Percentiles rank a stretch among this genome's conserved stretches.
Evolutionary conservation across 768 basidiomycete genomes (phyloP).

Genomic region (Leccinellum albellum): DNA sequence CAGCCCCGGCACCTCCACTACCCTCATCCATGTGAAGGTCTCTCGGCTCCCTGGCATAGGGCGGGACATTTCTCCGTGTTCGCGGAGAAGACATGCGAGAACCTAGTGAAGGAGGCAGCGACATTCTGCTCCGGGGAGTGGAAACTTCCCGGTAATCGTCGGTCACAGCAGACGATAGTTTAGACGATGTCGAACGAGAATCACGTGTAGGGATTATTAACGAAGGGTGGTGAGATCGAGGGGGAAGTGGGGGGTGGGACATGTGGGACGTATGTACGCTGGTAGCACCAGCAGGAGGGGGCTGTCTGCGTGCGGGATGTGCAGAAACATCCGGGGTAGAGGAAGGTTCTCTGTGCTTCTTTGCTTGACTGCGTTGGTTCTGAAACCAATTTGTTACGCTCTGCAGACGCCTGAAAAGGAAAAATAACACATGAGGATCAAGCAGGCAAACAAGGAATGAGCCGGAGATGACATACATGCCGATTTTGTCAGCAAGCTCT

Average conservation of each 20-base stretch:
- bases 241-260: constrained; percentile 17
- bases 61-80: constrained; percentile 23
- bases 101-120: constrained; percentile 27
- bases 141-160: constrained; percentile 20
- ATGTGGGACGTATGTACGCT: constrained; percentile 6
- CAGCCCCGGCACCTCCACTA: constrained; percentile 18
- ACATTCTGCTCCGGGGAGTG: constrained; percentile 28
- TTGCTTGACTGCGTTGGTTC: constrained; percentile 76
- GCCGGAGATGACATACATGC: constrained; percentile 56
- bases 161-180: constrained; percentile 8
- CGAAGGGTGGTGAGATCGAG: constrained; percentile 31
- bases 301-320: constrained; percentile 13
- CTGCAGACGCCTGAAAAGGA: constrained; percentile 60
- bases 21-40: constrained; percentile 28
- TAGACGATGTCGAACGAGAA: constrained; percentile 9
- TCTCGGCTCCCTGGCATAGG: constrained; percentile 26
- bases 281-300: constrained; percentile 6
- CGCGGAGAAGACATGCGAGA: constrained; percentile 31
- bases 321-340: constrained; percentile 21
- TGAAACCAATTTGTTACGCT: constrained; percentile 87
- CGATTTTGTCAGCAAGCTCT: constrained; percentile 61
- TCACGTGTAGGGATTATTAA: constrained; percentile 24
- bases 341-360: constrained; percentile 55
- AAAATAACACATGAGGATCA: constrained; percentile 20
- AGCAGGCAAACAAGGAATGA: constrained; percentile 14